Conservation (phyloP, 2,329 filamentous ascomycete species). For the Aspergillus thermomutatus region DNA sequence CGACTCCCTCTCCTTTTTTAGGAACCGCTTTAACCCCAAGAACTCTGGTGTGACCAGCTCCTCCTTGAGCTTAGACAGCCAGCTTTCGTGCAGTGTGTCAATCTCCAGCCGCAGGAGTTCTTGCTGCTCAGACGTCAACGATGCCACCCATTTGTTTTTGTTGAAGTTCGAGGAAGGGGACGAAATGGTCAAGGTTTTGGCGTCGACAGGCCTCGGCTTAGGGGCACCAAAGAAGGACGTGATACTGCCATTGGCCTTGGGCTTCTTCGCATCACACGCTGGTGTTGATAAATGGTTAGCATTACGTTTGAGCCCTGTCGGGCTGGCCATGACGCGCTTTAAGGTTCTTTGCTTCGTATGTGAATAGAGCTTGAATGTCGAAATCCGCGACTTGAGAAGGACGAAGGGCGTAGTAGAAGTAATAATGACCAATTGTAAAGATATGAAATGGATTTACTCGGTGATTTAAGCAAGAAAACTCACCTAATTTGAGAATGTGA, state of each 20-base stretch:
- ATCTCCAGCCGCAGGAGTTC: slow-evolving; percentile 84
- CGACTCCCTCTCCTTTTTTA: slow-evolving; percentile 70
- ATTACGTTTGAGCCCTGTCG: slow-evolving; percentile 62
- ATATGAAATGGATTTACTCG: background rate
- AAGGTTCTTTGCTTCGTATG: background rate
- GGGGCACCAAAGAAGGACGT: slow-evolving; percentile 83
- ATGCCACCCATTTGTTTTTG: slow-evolving; percentile 84
- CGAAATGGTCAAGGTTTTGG: slow-evolving; percentile 20
- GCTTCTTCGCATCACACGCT: slow-evolving; percentile 61
- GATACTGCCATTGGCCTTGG: slow-evolving; percentile 73
- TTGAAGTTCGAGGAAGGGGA: slow-evolving; percentile 62
- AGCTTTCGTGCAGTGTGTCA: slow-evolving; percentile 84
- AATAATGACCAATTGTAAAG: background rate
- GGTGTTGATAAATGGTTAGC: slow-evolving; percentile 44
- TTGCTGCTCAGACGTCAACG: slow-evolving; percentile 76
- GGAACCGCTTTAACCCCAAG: slow-evolving; percentile 80
- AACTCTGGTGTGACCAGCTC: slow-evolving; percentile 78
- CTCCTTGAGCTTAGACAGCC: slow-evolving; percentile 84
- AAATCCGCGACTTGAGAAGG: background rate
- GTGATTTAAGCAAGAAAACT: background rate
- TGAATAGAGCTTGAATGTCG: background rate
- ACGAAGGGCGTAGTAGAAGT: background rate
- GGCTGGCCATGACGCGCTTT: slow-evolving; percentile 28
- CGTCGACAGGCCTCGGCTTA: slow-evolving; percentile 44
- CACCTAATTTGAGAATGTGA: background rate